These are phyloP conservation scores for Opeltia flavorubescens DNA, from an alignment of 495 filamentous ascomycete genomes.

Conservation along the genomic window DNA sequence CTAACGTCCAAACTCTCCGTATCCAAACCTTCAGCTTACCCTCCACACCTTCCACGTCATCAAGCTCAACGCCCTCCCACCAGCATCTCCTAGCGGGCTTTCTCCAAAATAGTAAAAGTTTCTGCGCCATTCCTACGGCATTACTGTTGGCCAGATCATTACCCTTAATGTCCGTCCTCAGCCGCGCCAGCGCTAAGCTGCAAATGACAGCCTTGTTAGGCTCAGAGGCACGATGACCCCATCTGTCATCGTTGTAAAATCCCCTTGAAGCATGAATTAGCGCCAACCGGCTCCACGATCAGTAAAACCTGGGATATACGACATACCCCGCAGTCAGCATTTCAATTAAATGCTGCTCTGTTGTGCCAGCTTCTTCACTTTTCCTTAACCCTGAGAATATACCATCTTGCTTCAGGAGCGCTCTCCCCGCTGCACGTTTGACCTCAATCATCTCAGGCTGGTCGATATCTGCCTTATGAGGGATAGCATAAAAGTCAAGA, in stretches of 20 bases:
- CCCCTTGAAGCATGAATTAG: slow-evolving; percentile 39
- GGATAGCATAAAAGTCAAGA: slow-evolving; percentile 94
- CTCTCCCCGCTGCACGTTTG: slow-evolving; percentile 81
- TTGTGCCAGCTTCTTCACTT: slow-evolving; percentile 91
- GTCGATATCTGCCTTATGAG: slow-evolving; percentile 70
- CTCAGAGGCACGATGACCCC: slow-evolving; percentile 92
- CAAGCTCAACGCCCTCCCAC: slow-evolving; percentile 97
- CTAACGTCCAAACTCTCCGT: slow-evolving; percentile 90
- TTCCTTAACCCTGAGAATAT: slow-evolving; percentile 92
- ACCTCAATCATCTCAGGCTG: slow-evolving; percentile 90
- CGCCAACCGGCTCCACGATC: too few species aligned
- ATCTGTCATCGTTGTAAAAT: slow-evolving; percentile 87
- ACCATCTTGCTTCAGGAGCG: slow-evolving; percentile 77
- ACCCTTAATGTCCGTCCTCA: slow-evolving; percentile 81
- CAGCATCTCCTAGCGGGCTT: slow-evolving; percentile 94
- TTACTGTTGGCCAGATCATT: slow-evolving; percentile 58
- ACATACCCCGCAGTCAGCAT: slow-evolving; percentile 96
- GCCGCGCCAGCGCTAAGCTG: slow-evolving; percentile 79
- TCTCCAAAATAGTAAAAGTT: slow-evolving; percentile 93
- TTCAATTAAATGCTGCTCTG: slow-evolving; percentile 96
- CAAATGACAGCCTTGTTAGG: slow-evolving; percentile 98
- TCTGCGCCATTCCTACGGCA: slow-evolving; percentile 95
- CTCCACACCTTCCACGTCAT: slow-evolving; percentile 77
- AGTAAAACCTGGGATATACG: background rate
- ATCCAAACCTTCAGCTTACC: slow-evolving; percentile 97